Percentiles rank a stretch among this genome's conserved stretches.
Evolutionary conservation across 2,329 filamentous ascomycete species (phyloP).

Genomic region (Hortaea werneckii): DNA sequence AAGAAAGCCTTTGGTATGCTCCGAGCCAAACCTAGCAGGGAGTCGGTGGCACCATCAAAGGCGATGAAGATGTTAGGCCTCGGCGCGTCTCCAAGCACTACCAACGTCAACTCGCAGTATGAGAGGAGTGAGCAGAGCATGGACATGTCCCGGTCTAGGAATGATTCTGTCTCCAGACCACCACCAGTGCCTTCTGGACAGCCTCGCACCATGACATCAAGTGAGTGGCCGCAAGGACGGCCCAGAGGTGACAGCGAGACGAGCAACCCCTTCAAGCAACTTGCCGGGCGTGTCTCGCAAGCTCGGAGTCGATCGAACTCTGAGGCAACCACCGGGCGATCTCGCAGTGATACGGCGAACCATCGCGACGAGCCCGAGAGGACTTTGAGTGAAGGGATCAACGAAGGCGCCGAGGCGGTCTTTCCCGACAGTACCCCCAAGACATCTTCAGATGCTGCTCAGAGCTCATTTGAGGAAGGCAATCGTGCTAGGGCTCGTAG

Average conservation of each 20-base stretch:
- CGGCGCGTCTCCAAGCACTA: conserved; percentile 24
- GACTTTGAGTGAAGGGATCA: conserved; percentile 38
- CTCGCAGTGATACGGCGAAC: conserved; percentile 41
- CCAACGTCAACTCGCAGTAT: conserved; percentile 21
- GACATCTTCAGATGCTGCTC: conserved; percentile 13
- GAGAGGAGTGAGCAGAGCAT: conserved; percentile 15
- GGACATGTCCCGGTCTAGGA: conserved; percentile 11
- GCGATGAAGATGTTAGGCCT: conserved; percentile 53
- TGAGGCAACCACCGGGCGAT: conserved; percentile 41
- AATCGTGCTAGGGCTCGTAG: conserved; percentile 10
- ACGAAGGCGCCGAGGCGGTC: conserved; percentile 23
- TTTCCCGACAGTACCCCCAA: conserved; percentile 25
- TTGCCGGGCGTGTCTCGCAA: conserved; percentile 25
- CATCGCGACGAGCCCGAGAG: conserved; percentile 44
- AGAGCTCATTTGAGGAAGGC: conserved; percentile 4
- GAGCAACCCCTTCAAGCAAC: conserved; percentile 8
- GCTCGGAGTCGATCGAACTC: conserved; percentile 46
- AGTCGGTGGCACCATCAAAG: conserved; percentile 50
- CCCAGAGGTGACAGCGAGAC: conserved; percentile 27
- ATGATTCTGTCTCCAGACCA: conserved; percentile 14
- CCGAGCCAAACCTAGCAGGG: conserved; percentile 56
- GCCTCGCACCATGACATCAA: conserved; percentile 18
- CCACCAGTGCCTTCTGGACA: conserved; percentile 12
- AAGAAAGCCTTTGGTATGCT: conserved; percentile 55
- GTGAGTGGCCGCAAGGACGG: conserved; percentile 22